Percentiles rank a stretch among this genome's conserved stretches.
phyloP scores from a whole-genome alignment of 495 filamentous ascomycete species.

The Bombardia bombarda region DNA sequence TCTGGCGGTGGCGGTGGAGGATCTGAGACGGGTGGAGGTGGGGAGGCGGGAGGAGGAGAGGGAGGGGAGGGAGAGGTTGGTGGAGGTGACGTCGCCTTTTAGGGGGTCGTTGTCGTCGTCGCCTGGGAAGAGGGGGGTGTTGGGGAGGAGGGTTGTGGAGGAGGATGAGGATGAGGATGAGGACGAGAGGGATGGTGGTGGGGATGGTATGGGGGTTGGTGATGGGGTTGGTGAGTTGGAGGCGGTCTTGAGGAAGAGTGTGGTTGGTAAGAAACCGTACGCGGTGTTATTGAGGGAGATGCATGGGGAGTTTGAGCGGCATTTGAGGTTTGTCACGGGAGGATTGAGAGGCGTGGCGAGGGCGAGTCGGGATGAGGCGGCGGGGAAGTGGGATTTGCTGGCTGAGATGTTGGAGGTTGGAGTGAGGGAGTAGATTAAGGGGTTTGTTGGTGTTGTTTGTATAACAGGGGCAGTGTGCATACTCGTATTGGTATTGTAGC shows the following conservation, averaged over 20 bases:
- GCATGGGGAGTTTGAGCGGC: slow-evolving; percentile 39
- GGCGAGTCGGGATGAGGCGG: slow-evolving; percentile 42
- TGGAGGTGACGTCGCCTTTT: slow-evolving; percentile 19
- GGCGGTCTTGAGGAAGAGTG: neutral
- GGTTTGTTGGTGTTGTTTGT: neutral
- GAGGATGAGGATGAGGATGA: slow-evolving; percentile 29
- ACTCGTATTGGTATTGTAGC: too few relatives aligned
- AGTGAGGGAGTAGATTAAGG: slow-evolving; percentile 15
- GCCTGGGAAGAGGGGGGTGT: slow-evolving; percentile 1
- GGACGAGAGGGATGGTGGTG: slow-evolving; percentile 29
- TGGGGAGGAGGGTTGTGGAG: slow-evolving; percentile 17
- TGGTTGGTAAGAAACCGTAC: slow-evolving; percentile 22
- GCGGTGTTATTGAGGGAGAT: slow-evolving; percentile 33
- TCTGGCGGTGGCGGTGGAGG: slow-evolving; percentile 42
- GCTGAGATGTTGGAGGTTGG: slow-evolving; percentile 52
- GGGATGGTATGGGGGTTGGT: too few relatives aligned
- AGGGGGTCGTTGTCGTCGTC: too few relatives aligned
- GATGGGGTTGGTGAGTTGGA: too few relatives aligned
- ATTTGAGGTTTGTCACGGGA: slow-evolving; percentile 45
- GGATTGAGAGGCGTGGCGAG: slow-evolving; percentile 51
- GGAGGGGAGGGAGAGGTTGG: slow-evolving; percentile 28
- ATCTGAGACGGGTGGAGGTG: slow-evolving; percentile 33
- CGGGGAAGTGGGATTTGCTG: slow-evolving; percentile 49
- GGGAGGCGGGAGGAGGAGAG: slow-evolving; percentile 31
- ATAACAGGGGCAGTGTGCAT: too few relatives aligned